Conservation (phyloP, 257 asterid genomes). For the Jacaranda copaia region DNA sequence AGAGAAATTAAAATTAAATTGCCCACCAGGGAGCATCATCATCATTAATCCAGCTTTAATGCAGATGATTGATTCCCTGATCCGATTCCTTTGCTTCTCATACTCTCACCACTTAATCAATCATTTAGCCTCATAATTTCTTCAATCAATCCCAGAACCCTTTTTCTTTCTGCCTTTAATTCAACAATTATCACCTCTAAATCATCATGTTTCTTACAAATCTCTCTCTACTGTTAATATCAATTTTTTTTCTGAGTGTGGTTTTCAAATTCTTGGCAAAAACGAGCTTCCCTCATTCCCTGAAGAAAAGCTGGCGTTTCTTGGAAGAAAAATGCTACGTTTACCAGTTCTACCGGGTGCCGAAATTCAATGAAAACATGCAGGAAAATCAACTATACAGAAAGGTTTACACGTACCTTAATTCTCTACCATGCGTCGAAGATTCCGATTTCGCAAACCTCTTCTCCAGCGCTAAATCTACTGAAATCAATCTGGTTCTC, state of each 20-base stretch:
- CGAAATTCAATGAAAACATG: conserved; percentile 66
- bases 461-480: conserved; percentile 57
- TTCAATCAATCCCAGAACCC: not conserved
- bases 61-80: not conserved
- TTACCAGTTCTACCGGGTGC: conserved; percentile 73
- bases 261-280: conserved; percentile 44
- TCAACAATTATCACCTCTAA: not conserved
- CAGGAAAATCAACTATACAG: conserved; percentile 70
- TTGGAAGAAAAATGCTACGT: conserved; percentile 53
- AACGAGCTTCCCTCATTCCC: conserved; percentile 44
- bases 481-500: conserved; percentile 62
- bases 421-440: conserved; percentile 65
- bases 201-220: conserved; percentile 44
- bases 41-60: conserved; percentile 6
- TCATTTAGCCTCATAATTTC: not conserved
- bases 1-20: not conserved
- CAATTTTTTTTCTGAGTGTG: conserved; percentile 33
- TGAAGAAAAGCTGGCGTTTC: conserved; percentile 48
- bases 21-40: not conserved
- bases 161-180: not conserved
- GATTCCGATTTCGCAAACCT: conserved; percentile 76
- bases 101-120: not conserved
- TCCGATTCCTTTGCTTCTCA: conserved; percentile 12
- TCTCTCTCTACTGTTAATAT: conserved; percentile 35
- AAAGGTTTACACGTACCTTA: conserved; percentile 60